Percentiles rank a stretch among this genome's conserved stretches.
Evolutionary conservation across 1,139 yeast species (phyloP).

Genomic region (Kurtzmaniella quercitrusa): DNA sequence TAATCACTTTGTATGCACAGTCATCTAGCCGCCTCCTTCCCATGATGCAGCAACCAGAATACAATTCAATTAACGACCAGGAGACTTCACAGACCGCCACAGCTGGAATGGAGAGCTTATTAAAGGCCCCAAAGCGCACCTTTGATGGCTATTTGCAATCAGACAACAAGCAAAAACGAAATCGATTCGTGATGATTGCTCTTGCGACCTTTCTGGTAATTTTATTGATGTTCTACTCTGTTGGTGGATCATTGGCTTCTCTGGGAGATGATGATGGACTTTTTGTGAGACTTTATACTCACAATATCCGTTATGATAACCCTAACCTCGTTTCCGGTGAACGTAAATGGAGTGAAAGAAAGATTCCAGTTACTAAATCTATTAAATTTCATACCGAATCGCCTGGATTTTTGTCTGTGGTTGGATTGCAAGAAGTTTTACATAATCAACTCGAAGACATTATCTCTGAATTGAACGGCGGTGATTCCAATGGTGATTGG

Average conservation of each 20-base stretch:
- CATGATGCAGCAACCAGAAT: neutral
- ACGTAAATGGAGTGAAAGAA: slow-evolving; percentile 41
- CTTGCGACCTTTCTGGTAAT: neutral
- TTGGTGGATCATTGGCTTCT: neutral
- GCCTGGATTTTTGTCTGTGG: slow-evolving; percentile 30
- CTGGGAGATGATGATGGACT: slow-evolving; percentile 9
- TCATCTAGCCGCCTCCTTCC: neutral
- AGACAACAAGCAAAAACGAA: neutral
- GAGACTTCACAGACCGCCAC: neutral
- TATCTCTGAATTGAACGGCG: slow-evolving; percentile 26
- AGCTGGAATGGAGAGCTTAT: neutral
- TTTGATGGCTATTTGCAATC: neutral
- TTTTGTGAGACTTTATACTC: slow-evolving; percentile 43
- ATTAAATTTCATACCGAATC: slow-evolving; percentile 32
- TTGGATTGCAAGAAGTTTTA: slow-evolving; percentile 55
- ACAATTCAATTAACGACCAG: neutral
- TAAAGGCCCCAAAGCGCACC: neutral
- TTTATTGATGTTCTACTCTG: neutral
- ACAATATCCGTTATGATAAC: slow-evolving; percentile 51
- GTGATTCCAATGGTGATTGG: slow-evolving; percentile 27
- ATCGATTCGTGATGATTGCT: neutral
- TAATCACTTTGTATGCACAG: neutral
- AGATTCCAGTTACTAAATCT: slow-evolving; percentile 31
- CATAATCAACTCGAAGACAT: slow-evolving; percentile 50
- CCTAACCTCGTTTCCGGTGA: slow-evolving; percentile 29